Conservation (phyloP, 106 monocot genomes). For the Posidonia australis region DNA sequence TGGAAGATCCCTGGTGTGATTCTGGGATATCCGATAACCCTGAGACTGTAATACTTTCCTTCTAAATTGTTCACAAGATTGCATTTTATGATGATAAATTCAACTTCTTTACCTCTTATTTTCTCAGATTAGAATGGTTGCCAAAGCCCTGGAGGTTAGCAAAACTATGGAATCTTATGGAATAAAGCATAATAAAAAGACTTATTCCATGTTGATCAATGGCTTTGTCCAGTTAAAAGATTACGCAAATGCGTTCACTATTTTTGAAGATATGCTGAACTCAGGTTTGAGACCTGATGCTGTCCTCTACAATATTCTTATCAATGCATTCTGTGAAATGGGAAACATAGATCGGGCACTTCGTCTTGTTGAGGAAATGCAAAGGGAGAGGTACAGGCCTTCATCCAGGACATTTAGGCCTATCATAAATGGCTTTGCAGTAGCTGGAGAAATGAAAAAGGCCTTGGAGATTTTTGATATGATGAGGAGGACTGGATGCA, state of each 20-base stretch:
- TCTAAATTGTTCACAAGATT: too few relatives aligned
- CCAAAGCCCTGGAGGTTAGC: constrained; percentile 71
- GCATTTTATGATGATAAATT: neutral
- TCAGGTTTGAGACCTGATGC: constrained; percentile 69
- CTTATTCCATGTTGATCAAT: constrained; percentile 95
- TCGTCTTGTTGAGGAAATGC: constrained; percentile 72
- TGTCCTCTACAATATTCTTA: constrained; percentile 76
- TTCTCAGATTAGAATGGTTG: constrained; percentile 73
- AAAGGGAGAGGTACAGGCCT: constrained; percentile 55
- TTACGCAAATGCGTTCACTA: constrained; percentile 84
- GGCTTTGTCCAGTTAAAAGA: constrained; percentile 81
- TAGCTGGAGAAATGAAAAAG: constrained; percentile 57
- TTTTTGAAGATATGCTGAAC: constrained; percentile 86
- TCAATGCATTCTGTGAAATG: constrained; percentile 96
- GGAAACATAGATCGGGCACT: constrained; percentile 77
- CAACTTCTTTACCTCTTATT: neutral
- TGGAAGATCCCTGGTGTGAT: too few relatives aligned
- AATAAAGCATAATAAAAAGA: constrained; percentile 83
- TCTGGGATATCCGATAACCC: too few relatives aligned
- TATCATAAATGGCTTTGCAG: constrained; percentile 80
- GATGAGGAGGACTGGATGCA: constrained; percentile 76
- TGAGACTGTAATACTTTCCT: too few relatives aligned
- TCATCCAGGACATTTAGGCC: constrained; percentile 83
- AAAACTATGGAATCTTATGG: constrained; percentile 61
- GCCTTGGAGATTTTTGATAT: constrained; percentile 70